These are phyloP conservation scores for Cucurbita moschata DNA, from an alignment of 306 rosid genomes.

Conservation along the genomic window DNA sequence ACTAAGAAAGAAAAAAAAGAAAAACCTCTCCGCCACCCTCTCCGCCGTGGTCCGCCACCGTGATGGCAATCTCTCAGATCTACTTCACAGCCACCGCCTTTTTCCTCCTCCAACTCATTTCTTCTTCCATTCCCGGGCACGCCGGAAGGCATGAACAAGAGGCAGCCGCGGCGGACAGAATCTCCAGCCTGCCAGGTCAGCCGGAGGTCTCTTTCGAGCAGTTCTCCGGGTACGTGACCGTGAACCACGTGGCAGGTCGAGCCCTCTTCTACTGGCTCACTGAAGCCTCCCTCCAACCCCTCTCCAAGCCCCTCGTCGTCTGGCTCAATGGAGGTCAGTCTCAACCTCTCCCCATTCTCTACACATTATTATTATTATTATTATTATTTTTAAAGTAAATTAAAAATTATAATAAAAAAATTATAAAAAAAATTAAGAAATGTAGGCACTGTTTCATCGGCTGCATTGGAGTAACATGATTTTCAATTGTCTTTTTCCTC, in stretches of 20 bases:
- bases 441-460: slow-evolving; percentile 1
- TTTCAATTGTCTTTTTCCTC: neutral
- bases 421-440: neutral
- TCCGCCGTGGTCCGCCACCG: neutral
- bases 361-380: too few species aligned
- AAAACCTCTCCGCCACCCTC: neutral
- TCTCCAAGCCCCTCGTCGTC: slow-evolving; percentile 58
- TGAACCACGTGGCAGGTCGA: slow-evolving; percentile 57
- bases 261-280: slow-evolving; percentile 99
- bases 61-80: slow-evolving; percentile 38
- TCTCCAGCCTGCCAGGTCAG: slow-evolving; percentile 68
- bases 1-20: neutral
- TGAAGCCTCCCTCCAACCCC: slow-evolving; percentile 45
- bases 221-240: slow-evolving; percentile 87
- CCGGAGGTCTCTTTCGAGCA: slow-evolving; percentile 68
- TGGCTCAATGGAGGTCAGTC: slow-evolving; percentile 95
- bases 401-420: too few species aligned
- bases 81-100: slow-evolving; percentile 15
- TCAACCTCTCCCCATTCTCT: neutral
- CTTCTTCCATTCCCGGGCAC: neutral
- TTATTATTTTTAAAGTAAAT: too few species aligned
- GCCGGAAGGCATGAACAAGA: neutral
- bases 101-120: slow-evolving; percentile 10
- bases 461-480: neutral
- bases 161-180: slow-evolving; percentile 52